Evolutionary conservation across 805 yeast genomes (phyloP).

Genomic region (Ogataea populi-albae): DNA sequence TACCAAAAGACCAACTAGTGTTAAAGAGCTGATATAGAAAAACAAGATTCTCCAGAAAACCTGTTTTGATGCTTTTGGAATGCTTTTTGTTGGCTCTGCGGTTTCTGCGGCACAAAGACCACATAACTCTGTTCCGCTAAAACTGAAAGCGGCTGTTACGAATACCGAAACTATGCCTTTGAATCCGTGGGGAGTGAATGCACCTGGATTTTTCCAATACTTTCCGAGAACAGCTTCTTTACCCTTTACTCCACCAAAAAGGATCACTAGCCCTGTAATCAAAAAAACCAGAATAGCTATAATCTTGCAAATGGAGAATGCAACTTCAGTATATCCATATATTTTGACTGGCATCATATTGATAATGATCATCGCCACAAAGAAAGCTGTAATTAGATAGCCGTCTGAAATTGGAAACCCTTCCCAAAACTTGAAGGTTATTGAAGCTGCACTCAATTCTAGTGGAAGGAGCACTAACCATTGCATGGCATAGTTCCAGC

Average conservation of each 20-base stretch:
- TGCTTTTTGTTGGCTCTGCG: conserved; percentile 42
- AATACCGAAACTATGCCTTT: conserved; percentile 54
- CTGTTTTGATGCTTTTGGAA: conserved; percentile 53
- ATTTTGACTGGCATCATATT: conserved; percentile 54
- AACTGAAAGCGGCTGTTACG: conserved; percentile 55
- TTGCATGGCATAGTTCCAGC: conserved; percentile 54
- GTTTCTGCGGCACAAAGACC: conserved; percentile 53
- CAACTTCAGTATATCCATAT: conserved; percentile 54
- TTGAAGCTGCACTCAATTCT: conserved; percentile 52
- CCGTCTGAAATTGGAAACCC: conserved; percentile 41
- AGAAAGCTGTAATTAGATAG: conserved; percentile 51
- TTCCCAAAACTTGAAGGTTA: conserved; percentile 52
- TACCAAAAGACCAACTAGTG: conserved; percentile 46
- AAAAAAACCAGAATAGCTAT: conserved; percentile 51
- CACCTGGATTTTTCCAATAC: conserved; percentile 46
- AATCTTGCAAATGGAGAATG: conserved; percentile 48
- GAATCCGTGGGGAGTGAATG: conserved; percentile 41
- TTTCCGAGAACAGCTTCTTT: conserved; percentile 43
- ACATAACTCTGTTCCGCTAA: conserved; percentile 51
- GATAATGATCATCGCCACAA: conserved; percentile 44
- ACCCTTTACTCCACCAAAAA: conserved; percentile 47
- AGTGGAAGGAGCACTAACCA: conserved; percentile 51
- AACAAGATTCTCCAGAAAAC: conserved; percentile 54
- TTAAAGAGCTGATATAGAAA: conserved; percentile 45
- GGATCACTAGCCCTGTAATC: conserved; percentile 48